Evolutionary conservation across 2,329 filamentous ascomycete genomes (phyloP).

Genomic region (Alternaria angustiovoidea): DNA sequence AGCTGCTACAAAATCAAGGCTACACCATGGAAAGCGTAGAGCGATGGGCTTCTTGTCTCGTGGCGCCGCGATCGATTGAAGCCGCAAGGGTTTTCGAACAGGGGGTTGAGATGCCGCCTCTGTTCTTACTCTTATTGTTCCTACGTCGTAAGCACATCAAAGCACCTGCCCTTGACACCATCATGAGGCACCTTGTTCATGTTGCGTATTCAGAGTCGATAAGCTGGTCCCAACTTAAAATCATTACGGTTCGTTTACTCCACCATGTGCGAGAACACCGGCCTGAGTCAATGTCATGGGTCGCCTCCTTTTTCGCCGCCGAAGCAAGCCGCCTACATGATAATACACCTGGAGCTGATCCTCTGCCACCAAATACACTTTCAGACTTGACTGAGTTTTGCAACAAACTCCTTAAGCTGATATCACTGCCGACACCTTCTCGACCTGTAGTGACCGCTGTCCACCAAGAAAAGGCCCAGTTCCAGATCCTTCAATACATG

Average conservation of each 20-base stretch:
- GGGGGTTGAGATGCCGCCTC: slow-evolving; percentile 26
- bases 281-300: slow-evolving; percentile 45
- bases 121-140: slow-evolving; percentile 44
- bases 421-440: slow-evolving; percentile 58
- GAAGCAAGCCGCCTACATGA: slow-evolving; percentile 33
- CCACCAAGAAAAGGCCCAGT: slow-evolving; percentile 65
- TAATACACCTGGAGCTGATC: neutral
- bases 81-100: slow-evolving; percentile 31
- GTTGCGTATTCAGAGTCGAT: slow-evolving; percentile 25
- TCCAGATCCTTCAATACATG: slow-evolving; percentile 66
- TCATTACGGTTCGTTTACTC: slow-evolving; percentile 36
- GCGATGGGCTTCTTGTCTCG: slow-evolving; percentile 36
- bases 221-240: slow-evolving; percentile 34
- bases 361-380: slow-evolving; percentile 12
- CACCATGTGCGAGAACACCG: slow-evolving; percentile 42
- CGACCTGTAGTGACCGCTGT: slow-evolving; percentile 59
- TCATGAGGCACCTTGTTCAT: slow-evolving; percentile 37
- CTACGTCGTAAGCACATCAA: slow-evolving; percentile 41
- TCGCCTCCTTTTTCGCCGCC: slow-evolving; percentile 36
- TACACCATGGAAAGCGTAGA: slow-evolving; percentile 28
- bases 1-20: slow-evolving; percentile 26
- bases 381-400: slow-evolving; percentile 52
- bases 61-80: slow-evolving; percentile 23
- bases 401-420: slow-evolving; percentile 58
- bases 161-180: slow-evolving; percentile 26